Base-by-base conservation (phyloP, 1,139 yeast species). In the Yamadazyma dushanensis region DNA sequence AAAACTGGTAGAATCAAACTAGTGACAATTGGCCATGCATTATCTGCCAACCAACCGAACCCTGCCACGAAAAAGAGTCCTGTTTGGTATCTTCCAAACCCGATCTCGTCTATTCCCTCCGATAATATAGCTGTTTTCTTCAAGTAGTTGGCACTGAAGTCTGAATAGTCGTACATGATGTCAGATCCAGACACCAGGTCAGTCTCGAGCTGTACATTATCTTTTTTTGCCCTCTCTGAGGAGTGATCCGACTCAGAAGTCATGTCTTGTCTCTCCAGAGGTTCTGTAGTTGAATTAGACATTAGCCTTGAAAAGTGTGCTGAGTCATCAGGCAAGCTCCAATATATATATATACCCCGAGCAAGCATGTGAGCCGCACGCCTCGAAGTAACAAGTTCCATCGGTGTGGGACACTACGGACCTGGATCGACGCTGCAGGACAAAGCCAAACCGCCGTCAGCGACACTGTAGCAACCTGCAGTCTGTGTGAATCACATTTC, bases 31-130 rank as follows among this genome's bases (percentile, higher is more conserved):
- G 74, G 74, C 68, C 71, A 68, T 4, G 69, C 67, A 43, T 68
- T 68, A 43, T 68, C 74, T 8, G 70, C 58, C 32, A 66, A 51
- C 73, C 74, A 68, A 1, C 74, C 73, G 43, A 67, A 66, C 2
- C 73, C 73, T 3, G 72, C 69, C 8, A 67, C 73, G 31, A 65
- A 52, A 29, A 67, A 62, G n/a, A 67, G 51, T 3, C 72, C 72
- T 26, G 43, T 40, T 41, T 69, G 75, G 45, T 69, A 69, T 26
- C 56, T 51, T 1, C 75, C 75, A 50, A 64, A 69, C 3, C 73
- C 75, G 22, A 69, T 61, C 29, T 58, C 58, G 43, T 66, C 69
- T 29, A 69, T 66, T 11, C 70, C 67, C 5, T 47, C 47, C 2
- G 69, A 46, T 11, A 68, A 43, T 21, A 67, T 40, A 34, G 51